Base-by-base conservation (phyloP, 768 basidiomycete species). In the Leccinum longicurvipes region DNA sequence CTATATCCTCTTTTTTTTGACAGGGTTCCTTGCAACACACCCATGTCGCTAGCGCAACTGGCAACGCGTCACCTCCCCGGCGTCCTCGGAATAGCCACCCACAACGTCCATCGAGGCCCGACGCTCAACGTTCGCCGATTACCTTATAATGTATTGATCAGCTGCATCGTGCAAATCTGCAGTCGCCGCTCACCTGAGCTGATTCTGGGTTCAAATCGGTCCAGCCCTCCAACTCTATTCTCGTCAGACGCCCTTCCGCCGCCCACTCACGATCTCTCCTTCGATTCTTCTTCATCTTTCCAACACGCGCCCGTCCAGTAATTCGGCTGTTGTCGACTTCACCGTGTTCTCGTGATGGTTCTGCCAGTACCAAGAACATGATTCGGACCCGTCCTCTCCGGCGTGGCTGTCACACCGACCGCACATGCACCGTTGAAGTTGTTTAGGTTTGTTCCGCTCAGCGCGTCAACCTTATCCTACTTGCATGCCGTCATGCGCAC, bases 401-500 rank as follows among this genome's bases (percentile, higher is more conserved):
- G 21, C 21, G 14, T 23, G 31, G 27, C 27, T 27, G 32, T 47
- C 29, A 53, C 42, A 25, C 44, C 11, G 29, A 41, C 12, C 36
- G 39, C 39, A 10, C 39, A 17, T 36, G 12, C 21, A 12, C 28
- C 14, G n/a, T n/a, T n/a, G n/a, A 39, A 41, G 19, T 14, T 24
- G 28, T 36, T 41, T 31, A 21, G 14, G 28, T 25, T 23, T 57
- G 32, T 19, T 56, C 32, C 24, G 47, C 10, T 36, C 28, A 34
- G 23, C 36, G 25, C 15, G 24, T 44, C 21, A 23, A 24, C 31
- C 28, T 25, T 46, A 24, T 36, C 34, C 21, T 32, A 21, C 29
- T 10, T n/a, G n/a, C n/a, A 48, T 56, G 50, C 31, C 60, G 55
- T 52, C 31, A 54, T 50, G 15, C n/a, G 15, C 36, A 47, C 27